A percentile compares a stretch with the other conserved stretches of the same genome.
Conservation (phyloP, 768 basidiomycete genomes). For the Candolleomyces efflorescens region DNA sequence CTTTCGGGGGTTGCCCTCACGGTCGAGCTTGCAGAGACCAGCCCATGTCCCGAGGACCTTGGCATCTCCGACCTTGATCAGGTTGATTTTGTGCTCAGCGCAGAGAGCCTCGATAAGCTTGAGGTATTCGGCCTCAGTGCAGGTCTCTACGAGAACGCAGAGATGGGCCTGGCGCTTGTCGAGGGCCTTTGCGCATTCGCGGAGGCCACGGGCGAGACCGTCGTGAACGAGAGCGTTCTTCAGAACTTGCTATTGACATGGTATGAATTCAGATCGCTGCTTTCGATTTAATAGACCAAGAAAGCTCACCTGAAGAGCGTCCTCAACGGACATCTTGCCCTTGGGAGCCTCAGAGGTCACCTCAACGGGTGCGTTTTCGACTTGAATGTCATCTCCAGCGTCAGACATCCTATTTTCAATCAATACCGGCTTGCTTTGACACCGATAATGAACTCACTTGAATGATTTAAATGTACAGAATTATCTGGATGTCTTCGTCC, state of each 20-base stretch:
- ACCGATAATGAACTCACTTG: slow-evolving; percentile 31
- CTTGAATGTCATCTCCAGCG: slow-evolving; percentile 93
- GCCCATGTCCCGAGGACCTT: slow-evolving; percentile 99
- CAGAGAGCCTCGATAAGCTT: slow-evolving; percentile 99
- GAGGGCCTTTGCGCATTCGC: slow-evolving; percentile 96
- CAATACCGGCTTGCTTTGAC: slow-evolving; percentile 1
- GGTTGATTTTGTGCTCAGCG: slow-evolving; percentile 98
- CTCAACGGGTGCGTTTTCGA: slow-evolving; percentile 76
- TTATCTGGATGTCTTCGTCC: slow-evolving; percentile 79
- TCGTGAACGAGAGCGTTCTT: slow-evolving; percentile 99
- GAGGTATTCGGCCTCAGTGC: slow-evolving; percentile 99
- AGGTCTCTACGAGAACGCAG: slow-evolving; percentile 98
- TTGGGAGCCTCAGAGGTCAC: slow-evolving; percentile 87
- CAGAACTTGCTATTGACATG: slow-evolving; percentile 78
- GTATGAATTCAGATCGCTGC: slow-evolving; percentile 7
- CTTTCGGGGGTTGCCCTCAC: slow-evolving; percentile 97
- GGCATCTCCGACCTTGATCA: slow-evolving; percentile 98
- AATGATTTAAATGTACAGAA: slow-evolving; percentile 24
- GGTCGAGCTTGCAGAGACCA: slow-evolving; percentile 99
- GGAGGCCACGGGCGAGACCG: slow-evolving; percentile 95
- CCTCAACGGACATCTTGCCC: slow-evolving; percentile 95
- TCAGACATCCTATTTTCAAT: slow-evolving; percentile 74
- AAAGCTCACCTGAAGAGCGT: slow-evolving; percentile 72
- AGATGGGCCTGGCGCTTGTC: slow-evolving; percentile 99
- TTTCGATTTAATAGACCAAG: background rate